A percentile compares a stretch with the other conserved stretches of the same genome.
Conservation (phyloP, 371 early-diverging fungal genomes). For the Mucor irregularis region DNA sequence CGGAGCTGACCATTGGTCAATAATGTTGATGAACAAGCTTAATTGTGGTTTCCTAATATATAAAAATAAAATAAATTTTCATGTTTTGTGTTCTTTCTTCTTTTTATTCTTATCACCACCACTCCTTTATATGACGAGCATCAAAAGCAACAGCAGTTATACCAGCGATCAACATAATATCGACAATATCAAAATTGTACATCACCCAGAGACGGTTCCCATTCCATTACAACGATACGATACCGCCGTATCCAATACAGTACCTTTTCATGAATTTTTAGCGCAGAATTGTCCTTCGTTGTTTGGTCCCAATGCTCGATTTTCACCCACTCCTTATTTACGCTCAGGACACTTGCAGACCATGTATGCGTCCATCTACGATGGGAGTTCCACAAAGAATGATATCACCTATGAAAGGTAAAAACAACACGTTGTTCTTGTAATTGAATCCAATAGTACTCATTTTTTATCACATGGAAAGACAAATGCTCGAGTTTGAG, state of each 20-base stretch:
- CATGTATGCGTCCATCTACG: conserved; percentile 46
- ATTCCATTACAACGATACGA: conserved; percentile 15
- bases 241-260: too few species aligned
- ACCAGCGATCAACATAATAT: conserved; percentile 5
- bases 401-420: conserved; percentile 53
- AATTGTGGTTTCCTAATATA: too few species aligned
- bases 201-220: conserved; percentile 16
- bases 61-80: neutral
- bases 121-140: neutral
- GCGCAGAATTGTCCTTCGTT: conserved; percentile 26
- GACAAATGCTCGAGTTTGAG: conserved; percentile 60
- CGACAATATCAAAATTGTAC: conserved; percentile 15
- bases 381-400: conserved; percentile 19
- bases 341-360: conserved; percentile 54
- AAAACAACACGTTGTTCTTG: neutral
- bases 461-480: conserved; percentile 11
- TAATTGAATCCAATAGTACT: too few species aligned
- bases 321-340: conserved; percentile 48
- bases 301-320: conserved; percentile 11
- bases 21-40: too few species aligned
- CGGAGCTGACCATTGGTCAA: neutral
- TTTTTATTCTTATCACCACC: neutral
- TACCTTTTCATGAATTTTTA: conserved; percentile 29
- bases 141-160: conserved; percentile 12
- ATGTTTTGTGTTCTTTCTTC: neutral